Evolutionary conservation across 2,329 filamentous ascomycete genomes (phyloP), one percentile per base, ranked within the genome.

Genomic region (Paecilomyces niveus): DNA sequence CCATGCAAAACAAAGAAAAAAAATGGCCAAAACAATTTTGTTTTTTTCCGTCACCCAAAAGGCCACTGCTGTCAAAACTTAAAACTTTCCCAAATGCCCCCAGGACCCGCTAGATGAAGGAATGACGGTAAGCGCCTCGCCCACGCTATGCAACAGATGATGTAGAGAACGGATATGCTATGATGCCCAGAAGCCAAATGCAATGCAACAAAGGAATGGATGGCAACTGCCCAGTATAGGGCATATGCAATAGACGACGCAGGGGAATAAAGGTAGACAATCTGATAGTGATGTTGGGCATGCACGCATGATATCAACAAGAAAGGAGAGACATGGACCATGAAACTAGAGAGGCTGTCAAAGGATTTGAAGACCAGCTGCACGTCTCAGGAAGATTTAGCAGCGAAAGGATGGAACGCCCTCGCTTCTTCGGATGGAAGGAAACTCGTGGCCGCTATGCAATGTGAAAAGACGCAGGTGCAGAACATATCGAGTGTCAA

Each of bases 371-470:
- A 57, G 54, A 57, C 59, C 56, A 53, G 61, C 58, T 60, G n/a
- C 39, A 18, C n/a, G 39, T 45, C 8, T 18, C 15, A n/a, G 9
- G 15, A 6, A 18, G 39, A 18, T 18, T n/a, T 18, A 45, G 39
- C n/a, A 45, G 39, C 39, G 29, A 60, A 63, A 64, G 59, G 60
- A 60, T 32, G 53, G 58, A 39, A 64, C 63, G 61, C 62, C 63
- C 61, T 64, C 62, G 61, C 63, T 64, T 59, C 53, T 62, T 61
- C 59, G 54, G 32, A 60, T 32, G 61, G 62, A 67, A 67, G 62
- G 60, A 69, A 66, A 70, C 59, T 66, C 62, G 62, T 67, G 61
- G 57, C 26, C 54, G 54, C 56, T 54, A 61, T 60, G 59, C 21
- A 51, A 56, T 57, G 58, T 52, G 59, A 59, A 60, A 60, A 59